Evolutionary conservation across 2,329 filamentous ascomycete species (phyloP), one percentile per base, ranked within the genome.

Genomic region (Lizonia empirigonia): DNA sequence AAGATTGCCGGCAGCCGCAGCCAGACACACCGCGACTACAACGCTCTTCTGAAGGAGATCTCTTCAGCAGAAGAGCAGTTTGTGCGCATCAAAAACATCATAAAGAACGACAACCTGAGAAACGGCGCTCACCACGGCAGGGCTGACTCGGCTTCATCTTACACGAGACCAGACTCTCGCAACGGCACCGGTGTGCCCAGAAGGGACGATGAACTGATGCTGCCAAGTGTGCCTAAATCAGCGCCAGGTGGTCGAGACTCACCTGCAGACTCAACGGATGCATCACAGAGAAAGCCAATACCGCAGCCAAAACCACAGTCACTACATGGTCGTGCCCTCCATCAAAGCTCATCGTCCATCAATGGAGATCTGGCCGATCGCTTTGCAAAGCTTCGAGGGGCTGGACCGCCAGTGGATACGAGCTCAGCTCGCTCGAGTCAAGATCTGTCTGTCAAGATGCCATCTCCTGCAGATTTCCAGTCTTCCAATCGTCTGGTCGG

Each of bases 291-390:
- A 9, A 71, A 69, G 50, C 73, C 77, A 8, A 58, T 67, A 4
- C 74, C 88, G 7, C 83, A 85, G 19, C 87, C 87, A 2, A 91
- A 91, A 59, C 88, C 88, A 0, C 78, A 84, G 44, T 80, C 81
- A 4, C 76, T 90, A 2, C 85, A 87, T 60, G 86, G 86, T 1
- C 85, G 85, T 33, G 76, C 80, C 4, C 68, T 87, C 13, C 73
- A 74, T 16, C 65, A 76, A n/a, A 70, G 63, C 12, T 47, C 57
- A 8, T 34, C 59, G 0, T 63, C 59, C 5, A 19, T 61, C 7
- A 67, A 65, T 40, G 64, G 61, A 20, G 67, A 71, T 16, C 67
- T 76, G 5, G 62, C 64, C n/a, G 67, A 74, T 26, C 66, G 74
- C 1, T 75, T 76, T 46, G 71, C 72, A 13, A 73, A 69, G 29